These are phyloP conservation scores for Alternaria sp. DNA, from an alignment of 2,329 filamentous ascomycete species.

Conservation along the genomic window DNA sequence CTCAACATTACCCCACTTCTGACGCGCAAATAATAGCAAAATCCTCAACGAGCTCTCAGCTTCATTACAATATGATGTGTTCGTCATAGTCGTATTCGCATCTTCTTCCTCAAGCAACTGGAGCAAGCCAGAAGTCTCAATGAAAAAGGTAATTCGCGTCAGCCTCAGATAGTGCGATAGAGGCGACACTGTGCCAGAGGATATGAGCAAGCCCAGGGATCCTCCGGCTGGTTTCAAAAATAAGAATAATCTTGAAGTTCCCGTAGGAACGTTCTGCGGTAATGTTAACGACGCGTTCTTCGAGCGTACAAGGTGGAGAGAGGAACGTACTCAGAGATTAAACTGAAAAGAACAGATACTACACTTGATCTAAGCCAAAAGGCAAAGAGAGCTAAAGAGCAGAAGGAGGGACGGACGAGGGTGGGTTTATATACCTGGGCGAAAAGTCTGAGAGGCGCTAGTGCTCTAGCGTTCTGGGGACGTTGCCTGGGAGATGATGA, in stretches of 20 bases:
- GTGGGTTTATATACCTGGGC: conserved; percentile 1
- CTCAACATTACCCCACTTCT: neutral
- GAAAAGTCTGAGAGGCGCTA: neutral
- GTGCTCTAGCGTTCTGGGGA: neutral
- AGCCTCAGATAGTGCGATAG: neutral
- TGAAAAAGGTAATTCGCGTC: conserved; percentile 4
- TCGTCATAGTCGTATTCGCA: too few relatives aligned
- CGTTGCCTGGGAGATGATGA: conserved; percentile 1
- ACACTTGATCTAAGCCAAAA: conserved; percentile 29
- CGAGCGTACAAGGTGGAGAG: conserved; percentile 57
- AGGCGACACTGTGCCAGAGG: neutral
- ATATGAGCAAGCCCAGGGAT: conserved; percentile 3
- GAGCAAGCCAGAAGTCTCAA: neutral
- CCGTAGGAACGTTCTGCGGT: neutral
- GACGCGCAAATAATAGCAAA: neutral
- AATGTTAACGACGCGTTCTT: neutral
- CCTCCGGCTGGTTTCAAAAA: neutral
- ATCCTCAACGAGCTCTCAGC: neutral
- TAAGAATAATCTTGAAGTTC: conserved; percentile 13
- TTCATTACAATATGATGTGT: neutral
- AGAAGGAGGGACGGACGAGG: conserved; percentile 1
- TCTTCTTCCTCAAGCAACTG: conserved; percentile 36
- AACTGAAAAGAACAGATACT: conserved; percentile 96
- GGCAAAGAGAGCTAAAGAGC: conserved; percentile 20
- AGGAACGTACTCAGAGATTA: conserved; percentile 63